Evolutionary conservation across 345 rosid genomes (phyloP), one percentile per base, ranked within the genome.

Genomic region (Murraya koenigii): DNA sequence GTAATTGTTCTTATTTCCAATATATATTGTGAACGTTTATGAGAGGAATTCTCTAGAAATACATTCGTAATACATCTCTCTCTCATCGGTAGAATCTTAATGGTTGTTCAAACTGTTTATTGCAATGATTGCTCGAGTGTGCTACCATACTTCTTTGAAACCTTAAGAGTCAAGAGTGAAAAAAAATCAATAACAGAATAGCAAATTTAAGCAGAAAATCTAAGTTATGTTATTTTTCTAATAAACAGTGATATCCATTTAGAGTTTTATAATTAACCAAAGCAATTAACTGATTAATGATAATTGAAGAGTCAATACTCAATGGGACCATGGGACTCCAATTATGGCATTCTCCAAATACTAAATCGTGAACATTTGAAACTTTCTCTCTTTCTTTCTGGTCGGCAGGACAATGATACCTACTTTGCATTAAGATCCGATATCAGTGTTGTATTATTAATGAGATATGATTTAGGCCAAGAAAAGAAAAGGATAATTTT

Each of bases 321-420:
- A 52, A 32, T 71, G 63, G 47, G 30, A 7, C 63, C 28, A 54
- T 0, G 26, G 32, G 17, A 20, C 20, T 55, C 47, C 63, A 55
- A 59, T 11, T 17, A 26, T 60, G 30, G 10, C 58, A 26, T 17
- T 73, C 28, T 28, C 28, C 55, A 41, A 28, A 41, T 8, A 32
- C 77, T 41, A 61, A 74, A 61, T 28, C 41, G 59, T 74, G 41
- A 26, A 14, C 20, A 19, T 5, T 41, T 62, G 39, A 62, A 74
- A 62, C 69, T 41, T 41, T 44, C 49, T 39, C 13, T 44, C 56
- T 62, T 44, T 74, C 69, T 74, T 74, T 74, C 28, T 41, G 33
- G 41, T 60, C 13, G 28, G 33, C 47, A 3, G 33, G 71, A 23
- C 47, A 65, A 13, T 10, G 28, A 2, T 30, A 33, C 78, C 55